phyloP scores from a whole-genome alignment of 495 filamentous ascomycete genomes.

The Penicillium chermesinum region DNA sequence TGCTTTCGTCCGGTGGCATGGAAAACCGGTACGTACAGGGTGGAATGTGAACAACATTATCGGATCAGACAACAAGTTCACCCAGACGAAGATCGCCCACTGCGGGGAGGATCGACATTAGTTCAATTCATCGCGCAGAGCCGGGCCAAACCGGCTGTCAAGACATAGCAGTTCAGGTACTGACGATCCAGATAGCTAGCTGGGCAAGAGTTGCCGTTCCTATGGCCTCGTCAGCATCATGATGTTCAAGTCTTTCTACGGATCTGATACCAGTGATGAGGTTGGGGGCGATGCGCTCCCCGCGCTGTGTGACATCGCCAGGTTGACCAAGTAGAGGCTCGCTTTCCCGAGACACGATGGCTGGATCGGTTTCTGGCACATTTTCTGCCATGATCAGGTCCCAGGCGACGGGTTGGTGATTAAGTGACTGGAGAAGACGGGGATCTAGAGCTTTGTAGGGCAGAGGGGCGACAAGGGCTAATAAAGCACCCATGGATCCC shows the following conservation, averaged over 20 bases:
- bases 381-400: background rate
- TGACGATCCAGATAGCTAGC: slow-evolving; percentile 59
- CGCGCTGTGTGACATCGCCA: slow-evolving; percentile 67
- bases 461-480: too few relatives aligned
- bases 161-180: slow-evolving; percentile 12
- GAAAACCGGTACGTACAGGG: slow-evolving; percentile 49
- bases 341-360: slow-evolving; percentile 43
- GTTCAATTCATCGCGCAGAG: background rate
- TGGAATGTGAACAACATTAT: slow-evolving; percentile 77
- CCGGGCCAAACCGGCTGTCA: background rate
- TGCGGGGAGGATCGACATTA: slow-evolving; percentile 23
- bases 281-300: slow-evolving; percentile 60
- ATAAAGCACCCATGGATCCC: too few relatives aligned
- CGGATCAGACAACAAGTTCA: slow-evolving; percentile 59
- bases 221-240: slow-evolving; percentile 19
- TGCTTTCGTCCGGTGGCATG: background rate
- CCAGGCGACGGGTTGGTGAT: background rate
- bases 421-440: too few relatives aligned
- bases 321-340: slow-evolving; percentile 73
- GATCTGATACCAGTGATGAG: slow-evolving; percentile 61
- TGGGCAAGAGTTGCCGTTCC: slow-evolving; percentile 68
- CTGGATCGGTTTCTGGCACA: background rate
- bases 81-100: slow-evolving; percentile 70
- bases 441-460: too few relatives aligned
- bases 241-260: background rate